Evolutionary conservation across 106 monocot species (phyloP), one percentile per base, ranked within the genome.

Genomic region (Dendrobium nobile): DNA sequence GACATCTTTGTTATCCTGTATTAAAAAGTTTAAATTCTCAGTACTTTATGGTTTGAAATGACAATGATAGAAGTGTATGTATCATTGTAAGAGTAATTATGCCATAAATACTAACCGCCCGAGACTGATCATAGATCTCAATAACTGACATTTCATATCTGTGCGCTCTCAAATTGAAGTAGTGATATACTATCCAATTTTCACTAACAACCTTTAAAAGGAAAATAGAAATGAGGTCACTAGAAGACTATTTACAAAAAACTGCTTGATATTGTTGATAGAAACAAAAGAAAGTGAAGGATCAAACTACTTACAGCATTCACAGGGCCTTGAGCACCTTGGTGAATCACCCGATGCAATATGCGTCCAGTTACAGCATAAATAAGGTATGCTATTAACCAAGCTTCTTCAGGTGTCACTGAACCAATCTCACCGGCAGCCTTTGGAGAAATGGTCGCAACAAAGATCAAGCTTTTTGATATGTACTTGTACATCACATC

Each of bases 101-200:
- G 45, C 43, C 20, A 15, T 24, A 78, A 75, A 81, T 70, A 79
- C 55, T 86, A 86, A 99, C 99, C 72, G 91, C 88, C n/a, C 95
- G 91, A 73, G 99, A 92, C 81, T 95, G 91, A 88, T 99, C 99
- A 80, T 95, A 95, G 28, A 95, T 93, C 77, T 99, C 99, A 81
- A 99, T 90, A 42, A 99, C 95, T 77, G 99, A 85, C 93, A 99
- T 99, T 83, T 99, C 99, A 73, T 90, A 95, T 93, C 90, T 95
- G 77, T 99, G 99, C 43, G 99, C 95, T 81, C 95, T 88, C 80
- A 99, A 91, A 85, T 99, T 99, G 87, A 99, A 99, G 82, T 99
- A 99, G 82, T 99, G 99, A 88, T 99, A 99, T 41, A 93, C 90
- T 81, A 95, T 95, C 99, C 95, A 95, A 73, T 99, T 95, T 72